phyloP scores from a whole-genome alignment of 169 alveolate genomes.

The Amoebophrya sp. region DNA sequence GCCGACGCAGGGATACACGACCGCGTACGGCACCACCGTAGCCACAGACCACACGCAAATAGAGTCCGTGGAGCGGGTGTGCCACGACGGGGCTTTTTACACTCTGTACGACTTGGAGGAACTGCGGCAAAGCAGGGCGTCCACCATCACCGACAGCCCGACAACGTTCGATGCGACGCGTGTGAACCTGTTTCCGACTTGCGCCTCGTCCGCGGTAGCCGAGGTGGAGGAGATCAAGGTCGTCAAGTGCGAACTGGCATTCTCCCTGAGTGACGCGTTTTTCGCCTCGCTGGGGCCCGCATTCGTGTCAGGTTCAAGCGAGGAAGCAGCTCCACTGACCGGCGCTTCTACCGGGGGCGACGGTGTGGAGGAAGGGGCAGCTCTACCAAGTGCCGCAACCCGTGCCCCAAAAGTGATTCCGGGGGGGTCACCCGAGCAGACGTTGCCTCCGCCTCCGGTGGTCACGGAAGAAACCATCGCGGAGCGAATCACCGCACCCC shows the following conservation, averaged over 20 bases:
- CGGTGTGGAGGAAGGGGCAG: neutral
- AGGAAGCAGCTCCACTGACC: neutral
- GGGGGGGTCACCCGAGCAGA: neutral
- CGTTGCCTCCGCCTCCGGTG: neutral
- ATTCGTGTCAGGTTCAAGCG: neutral
- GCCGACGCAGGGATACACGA: too few species aligned
- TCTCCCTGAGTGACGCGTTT: neutral
- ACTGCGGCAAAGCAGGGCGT: too few species aligned
- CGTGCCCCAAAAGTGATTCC: neutral
- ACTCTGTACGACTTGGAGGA: too few species aligned
- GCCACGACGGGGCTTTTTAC: too few species aligned
- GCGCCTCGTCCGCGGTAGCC: neutral
- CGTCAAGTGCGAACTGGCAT: neutral
- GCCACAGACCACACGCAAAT: too few species aligned
- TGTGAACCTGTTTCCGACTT: neutral
- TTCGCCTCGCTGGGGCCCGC: neutral
- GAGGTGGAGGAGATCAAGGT: conserved; percentile 24
- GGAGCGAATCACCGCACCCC: neutral
- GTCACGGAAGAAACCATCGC: neutral
- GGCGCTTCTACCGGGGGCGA: neutral
- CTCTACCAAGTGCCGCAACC: neutral
- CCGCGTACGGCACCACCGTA: too few species aligned
- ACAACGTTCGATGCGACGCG: too few species aligned
- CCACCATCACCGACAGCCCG: too few species aligned
- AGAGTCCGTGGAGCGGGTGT: too few species aligned